Percentiles rank a stretch among this genome's conserved stretches.
These are phyloP conservation scores for Syzygium grande DNA, from an alignment of 345 rosid genomes.

Conservation along the genomic window DNA sequence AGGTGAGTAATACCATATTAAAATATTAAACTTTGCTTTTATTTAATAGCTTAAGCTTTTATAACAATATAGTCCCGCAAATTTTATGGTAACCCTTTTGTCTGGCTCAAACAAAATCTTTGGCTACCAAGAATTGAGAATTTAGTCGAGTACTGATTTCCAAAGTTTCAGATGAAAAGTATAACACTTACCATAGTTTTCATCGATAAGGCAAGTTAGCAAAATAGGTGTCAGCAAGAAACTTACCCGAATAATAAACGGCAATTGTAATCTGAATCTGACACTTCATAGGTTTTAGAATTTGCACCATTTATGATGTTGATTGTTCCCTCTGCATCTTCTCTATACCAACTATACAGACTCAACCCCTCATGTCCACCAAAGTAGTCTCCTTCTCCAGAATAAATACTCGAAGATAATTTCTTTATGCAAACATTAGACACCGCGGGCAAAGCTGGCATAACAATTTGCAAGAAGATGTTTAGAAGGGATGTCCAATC, in stretches of 20 bases:
- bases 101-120: background rate
- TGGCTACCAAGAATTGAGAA: background rate
- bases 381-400: slow-evolving; percentile 90
- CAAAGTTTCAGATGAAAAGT: background rate
- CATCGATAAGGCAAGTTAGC: background rate
- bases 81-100: background rate
- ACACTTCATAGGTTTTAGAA: slow-evolving; percentile 66
- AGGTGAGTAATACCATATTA: background rate
- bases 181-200: background rate
- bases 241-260: slow-evolving; percentile 73
- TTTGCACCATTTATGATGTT: slow-evolving; percentile 63
- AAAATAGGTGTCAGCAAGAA: slow-evolving; percentile 11
- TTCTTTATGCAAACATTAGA: slow-evolving; percentile 58
- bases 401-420: slow-evolving; percentile 48
- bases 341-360: slow-evolving; percentile 94
- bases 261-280: slow-evolving; percentile 78
- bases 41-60: background rate
- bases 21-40: background rate
- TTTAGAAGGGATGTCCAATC: background rate
- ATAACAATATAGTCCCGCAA: background rate
- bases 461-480: slow-evolving; percentile 6
- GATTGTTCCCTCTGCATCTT: slow-evolving; percentile 60
- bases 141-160: background rate
- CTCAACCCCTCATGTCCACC: slow-evolving; percentile 92
- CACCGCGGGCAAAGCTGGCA: slow-evolving; percentile 74